A percentile compares a stretch with the other conserved stretches of the same genome.
Conservation (phyloP, 1,284 basidiomycete species). For the Ustanciosporium gigantosporum region DNA sequence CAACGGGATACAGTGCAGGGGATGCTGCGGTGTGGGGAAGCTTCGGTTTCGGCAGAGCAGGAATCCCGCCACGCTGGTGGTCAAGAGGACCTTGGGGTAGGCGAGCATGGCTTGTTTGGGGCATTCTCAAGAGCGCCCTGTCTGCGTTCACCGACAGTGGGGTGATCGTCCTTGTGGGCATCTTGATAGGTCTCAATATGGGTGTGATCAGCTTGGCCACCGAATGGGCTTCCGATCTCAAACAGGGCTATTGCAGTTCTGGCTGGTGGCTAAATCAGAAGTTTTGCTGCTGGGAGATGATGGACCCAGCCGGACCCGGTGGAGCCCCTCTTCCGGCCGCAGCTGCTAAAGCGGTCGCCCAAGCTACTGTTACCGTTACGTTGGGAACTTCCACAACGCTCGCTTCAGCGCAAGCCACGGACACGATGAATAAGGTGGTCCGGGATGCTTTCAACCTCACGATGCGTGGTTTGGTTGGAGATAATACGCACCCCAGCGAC, state of each 20-base stretch:
- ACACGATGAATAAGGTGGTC: no score
- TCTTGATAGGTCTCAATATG: constrained; percentile 88
- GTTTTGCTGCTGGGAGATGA: constrained; percentile 90
- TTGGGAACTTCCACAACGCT: constrained; percentile 5
- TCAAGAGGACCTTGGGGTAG: constrained; percentile 21
- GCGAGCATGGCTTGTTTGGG: constrained; percentile 40
- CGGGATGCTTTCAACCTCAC: constrained; percentile 25
- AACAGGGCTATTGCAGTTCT: constrained; percentile 92
- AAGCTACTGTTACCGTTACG: constrained; percentile 30
- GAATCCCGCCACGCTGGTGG: constrained; percentile 47
- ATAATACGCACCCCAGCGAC: constrained; percentile 10
- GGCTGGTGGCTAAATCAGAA: constrained; percentile 99
- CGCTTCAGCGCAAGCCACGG: constrained; percentile 3
- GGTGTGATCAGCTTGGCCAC: constrained; percentile 93
- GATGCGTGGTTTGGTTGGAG: constrained; percentile 7
- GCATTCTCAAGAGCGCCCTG: constrained; percentile 37
- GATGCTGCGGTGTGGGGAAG: constrained; percentile 29
- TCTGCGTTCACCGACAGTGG: constrained; percentile 52
- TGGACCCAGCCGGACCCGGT: constrained; percentile 53
- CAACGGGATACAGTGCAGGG: not conserved
- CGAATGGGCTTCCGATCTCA: constrained; percentile 97
- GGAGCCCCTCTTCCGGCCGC: constrained; percentile 40
- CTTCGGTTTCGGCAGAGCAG: constrained; percentile 18
- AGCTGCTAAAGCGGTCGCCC: constrained; percentile 25
- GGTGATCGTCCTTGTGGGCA: constrained; percentile 65